phyloP scores from a whole-genome alignment of 345 rosid species.

The Geranium rotundifolium region DNA sequence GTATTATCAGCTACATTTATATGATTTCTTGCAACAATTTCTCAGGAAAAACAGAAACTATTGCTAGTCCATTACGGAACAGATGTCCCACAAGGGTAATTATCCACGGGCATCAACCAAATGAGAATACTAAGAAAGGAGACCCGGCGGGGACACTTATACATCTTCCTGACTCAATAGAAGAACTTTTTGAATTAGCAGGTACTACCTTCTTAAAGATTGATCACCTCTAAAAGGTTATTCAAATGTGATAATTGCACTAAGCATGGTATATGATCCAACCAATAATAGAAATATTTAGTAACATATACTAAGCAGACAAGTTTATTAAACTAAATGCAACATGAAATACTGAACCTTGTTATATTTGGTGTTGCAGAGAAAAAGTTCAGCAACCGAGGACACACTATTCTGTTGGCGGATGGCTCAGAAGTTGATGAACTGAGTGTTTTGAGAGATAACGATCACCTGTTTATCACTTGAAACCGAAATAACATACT shows the following conservation, averaged over 20 bases:
- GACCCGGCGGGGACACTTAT: conserved; percentile 47
- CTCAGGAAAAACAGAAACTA: conserved; percentile 30
- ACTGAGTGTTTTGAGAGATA: conserved; percentile 56
- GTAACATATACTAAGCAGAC: neutral
- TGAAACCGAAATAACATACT: conserved; percentile 11
- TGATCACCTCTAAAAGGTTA: too few relatives aligned
- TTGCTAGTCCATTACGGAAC: conserved; percentile 14
- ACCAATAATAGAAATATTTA: neutral
- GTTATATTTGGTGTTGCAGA: conserved; percentile 35
- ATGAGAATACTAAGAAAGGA: conserved; percentile 18
- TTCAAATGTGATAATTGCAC: too few relatives aligned
- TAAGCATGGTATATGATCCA: neutral
- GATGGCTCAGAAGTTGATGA: conserved; percentile 81
- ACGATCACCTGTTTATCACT: conserved; percentile 63
- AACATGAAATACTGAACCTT: conserved; percentile 7
- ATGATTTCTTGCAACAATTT: conserved; percentile 2
- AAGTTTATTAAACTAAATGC: neutral
- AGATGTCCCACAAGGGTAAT: conserved; percentile 42
- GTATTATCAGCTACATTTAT: too few relatives aligned
- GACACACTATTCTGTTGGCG: conserved; percentile 55
- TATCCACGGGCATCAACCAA: conserved; percentile 63
- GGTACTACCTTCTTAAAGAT: conserved; percentile 29
- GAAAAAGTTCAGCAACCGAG: conserved; percentile 55
- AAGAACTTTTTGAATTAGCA: conserved; percentile 58
- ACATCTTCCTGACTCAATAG: conserved; percentile 54